Evolutionary conservation across 2,329 filamentous ascomycete species (phyloP).

Genomic region (Pyrenophora graminea): DNA sequence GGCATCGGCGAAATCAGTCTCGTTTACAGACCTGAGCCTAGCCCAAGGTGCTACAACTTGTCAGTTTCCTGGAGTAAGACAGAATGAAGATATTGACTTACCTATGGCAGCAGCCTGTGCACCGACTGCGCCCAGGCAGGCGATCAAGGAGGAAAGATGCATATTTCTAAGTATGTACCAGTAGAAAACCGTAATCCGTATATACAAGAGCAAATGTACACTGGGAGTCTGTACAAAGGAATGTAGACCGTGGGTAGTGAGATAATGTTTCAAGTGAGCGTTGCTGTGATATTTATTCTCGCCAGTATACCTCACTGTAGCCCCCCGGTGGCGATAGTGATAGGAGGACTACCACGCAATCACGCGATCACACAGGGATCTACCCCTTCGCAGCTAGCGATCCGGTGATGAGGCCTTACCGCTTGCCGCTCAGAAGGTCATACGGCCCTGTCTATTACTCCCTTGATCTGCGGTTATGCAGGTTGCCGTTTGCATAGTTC

Average conservation of each 20-base stretch:
- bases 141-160: slow-evolving; percentile 29
- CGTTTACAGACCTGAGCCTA: slow-evolving; percentile 3
- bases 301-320: background rate
- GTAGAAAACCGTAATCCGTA: background rate
- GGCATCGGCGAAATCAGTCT: slow-evolving; percentile 2
- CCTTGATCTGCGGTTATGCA: slow-evolving; percentile 10
- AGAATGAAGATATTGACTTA: slow-evolving; percentile 6
- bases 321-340: slow-evolving; percentile 7
- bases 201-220: slow-evolving; percentile 6
- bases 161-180: slow-evolving; percentile 19
- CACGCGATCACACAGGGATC: slow-evolving; percentile 19
- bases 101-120: slow-evolving; percentile 27
- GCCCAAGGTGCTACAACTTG: slow-evolving; percentile 13
- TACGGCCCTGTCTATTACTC: slow-evolving; percentile 18
- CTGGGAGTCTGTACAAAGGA: slow-evolving; percentile 8
- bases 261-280: slow-evolving; percentile 2
- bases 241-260: slow-evolving; percentile 7
- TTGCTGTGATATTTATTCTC: slow-evolving; percentile 16
- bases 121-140: slow-evolving; percentile 38
- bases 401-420: slow-evolving; percentile 20
- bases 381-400: slow-evolving; percentile 2
- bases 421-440: slow-evolving; percentile 23
- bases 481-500: slow-evolving; percentile 10
- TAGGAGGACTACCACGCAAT: slow-evolving; percentile 8
- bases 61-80: slow-evolving; percentile 3